Percentiles rank a stretch among this genome's conserved stretches.
Evolutionary conservation across 768 basidiomycete genomes (phyloP).

Genomic region (Lactifluus hygrophoroides): DNA sequence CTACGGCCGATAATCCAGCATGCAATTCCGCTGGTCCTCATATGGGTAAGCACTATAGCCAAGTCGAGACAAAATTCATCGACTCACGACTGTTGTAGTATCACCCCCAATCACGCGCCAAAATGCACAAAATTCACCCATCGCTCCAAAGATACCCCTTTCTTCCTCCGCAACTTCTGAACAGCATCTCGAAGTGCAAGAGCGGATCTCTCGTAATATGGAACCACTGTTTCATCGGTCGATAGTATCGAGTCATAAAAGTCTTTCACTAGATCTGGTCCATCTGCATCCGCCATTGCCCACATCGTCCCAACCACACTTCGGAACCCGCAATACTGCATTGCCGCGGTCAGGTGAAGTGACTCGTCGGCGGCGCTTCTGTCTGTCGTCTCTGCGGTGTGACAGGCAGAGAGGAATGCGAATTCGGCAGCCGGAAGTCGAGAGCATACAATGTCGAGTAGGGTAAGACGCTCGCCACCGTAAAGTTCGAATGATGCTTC

Average conservation of each 20-base stretch:
- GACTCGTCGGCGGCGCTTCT: neutral
- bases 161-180: neutral
- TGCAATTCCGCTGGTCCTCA: no score
- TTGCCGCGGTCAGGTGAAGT: slow-evolving; percentile 11
- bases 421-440: neutral
- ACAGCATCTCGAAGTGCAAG: neutral
- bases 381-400: neutral
- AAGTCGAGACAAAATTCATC: no score
- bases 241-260: neutral
- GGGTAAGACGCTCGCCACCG: no score
- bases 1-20: no score
- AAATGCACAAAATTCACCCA: neutral
- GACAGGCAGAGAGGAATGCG: neutral
- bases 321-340: slow-evolving; percentile 10
- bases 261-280: neutral
- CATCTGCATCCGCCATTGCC: neutral
- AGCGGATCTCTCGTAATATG: neutral
- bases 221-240: neutral
- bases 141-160: neutral
- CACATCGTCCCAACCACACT: slow-evolving; percentile 3
- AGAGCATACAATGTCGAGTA: neutral
- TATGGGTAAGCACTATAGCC: no score
- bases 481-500: no score
- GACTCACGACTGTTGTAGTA: no score
- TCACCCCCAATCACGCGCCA: neutral